Base-by-base conservation (phyloP, 2,329 filamentous ascomycete species). In the Phialophora macrospora region DNA sequence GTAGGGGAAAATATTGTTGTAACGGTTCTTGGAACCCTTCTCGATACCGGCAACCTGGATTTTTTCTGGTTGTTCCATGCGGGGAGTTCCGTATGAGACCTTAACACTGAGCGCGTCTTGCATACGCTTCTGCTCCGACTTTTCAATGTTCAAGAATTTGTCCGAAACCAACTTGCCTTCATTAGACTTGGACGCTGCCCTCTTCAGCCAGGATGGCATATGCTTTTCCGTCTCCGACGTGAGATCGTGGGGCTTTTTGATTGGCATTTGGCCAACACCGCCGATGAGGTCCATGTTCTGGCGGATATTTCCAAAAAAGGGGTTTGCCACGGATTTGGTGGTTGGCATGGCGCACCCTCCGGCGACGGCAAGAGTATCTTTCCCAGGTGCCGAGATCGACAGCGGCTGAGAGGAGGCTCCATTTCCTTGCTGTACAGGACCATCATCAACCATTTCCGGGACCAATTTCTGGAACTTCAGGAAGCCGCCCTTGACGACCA, bases 1-100 rank as follows among this genome's bases (percentile, higher is more conserved):
- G 75, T 96, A 99, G 0, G 95, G 95, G 79, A 96, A 89, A 63
- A 98, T 97, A 72, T 97, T 96, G 80, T 97, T 98, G 81, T 99
- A 99, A 8, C 95, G 87, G 73, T 99, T 99, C 81, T 98, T 98
- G 20, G 84, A 87, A 7, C 95, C 95, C 77, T 97, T 95, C 74
- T 99, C 95, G 32, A 99, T 90, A 7, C 95, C 95, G 0, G 91
- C 95, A 59, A 99, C 87, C 72, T 92, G 90, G 7, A 96, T 86
- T 24, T 78, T 78, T 44, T 80, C 75, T 1, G 78, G 74, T 0
- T 77, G 71, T 1, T 84, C 74, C 0, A 74, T 66, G 22, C 59
- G 71, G 24, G 80, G 78, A 1, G 81, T 80, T 7, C 83, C 84
- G 71, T 86, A 88, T 26, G 81, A 80, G 17, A 88, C 87, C 24